Evolutionary conservation across 2,329 filamentous ascomycete genomes (phyloP).

Genomic region (Diaporthe eres): DNA sequence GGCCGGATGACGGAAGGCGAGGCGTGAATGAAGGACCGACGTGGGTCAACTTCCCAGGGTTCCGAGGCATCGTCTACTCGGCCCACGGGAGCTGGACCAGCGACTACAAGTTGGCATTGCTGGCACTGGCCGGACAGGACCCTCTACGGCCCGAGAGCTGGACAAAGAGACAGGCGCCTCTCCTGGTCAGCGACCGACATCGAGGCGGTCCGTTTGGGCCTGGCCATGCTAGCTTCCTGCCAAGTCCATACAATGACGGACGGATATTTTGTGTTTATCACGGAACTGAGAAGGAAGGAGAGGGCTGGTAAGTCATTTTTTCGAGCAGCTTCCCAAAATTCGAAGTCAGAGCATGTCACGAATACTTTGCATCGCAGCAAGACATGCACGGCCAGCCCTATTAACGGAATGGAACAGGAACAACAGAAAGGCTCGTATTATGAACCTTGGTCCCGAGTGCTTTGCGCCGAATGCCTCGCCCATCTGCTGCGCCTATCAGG

Average conservation of each 20-base stretch:
- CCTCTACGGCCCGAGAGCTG: constrained; percentile 41
- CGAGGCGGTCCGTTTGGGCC: constrained; percentile 43
- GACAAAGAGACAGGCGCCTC: constrained; percentile 38
- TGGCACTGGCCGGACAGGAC: constrained; percentile 41
- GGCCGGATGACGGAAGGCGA: constrained; percentile 42
- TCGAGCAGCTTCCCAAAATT: background rate
- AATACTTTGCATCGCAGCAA: no score
- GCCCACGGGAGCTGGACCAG: constrained; percentile 45
- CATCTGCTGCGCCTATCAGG: constrained; percentile 41
- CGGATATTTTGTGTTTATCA: constrained; percentile 44
- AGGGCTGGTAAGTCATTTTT: constrained; percentile 37
- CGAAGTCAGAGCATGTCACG: background rate
- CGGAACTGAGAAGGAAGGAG: constrained; percentile 40
- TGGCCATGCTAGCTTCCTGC: constrained; percentile 44
- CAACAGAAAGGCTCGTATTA: constrained; percentile 43
- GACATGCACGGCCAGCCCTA: background rate
- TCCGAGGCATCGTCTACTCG: constrained; percentile 44
- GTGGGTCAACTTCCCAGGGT: constrained; percentile 42
- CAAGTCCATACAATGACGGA: constrained; percentile 40
- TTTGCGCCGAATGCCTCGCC: constrained; percentile 40
- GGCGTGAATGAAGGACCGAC: constrained; percentile 45
- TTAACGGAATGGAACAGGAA: constrained; percentile 6
- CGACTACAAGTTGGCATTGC: constrained; percentile 43
- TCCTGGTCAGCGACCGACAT: constrained; percentile 36
- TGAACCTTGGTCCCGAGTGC: constrained; percentile 38